phyloP scores from a whole-genome alignment of 2,329 filamentous ascomycete genomes.

The Cytospora leucostoma region DNA sequence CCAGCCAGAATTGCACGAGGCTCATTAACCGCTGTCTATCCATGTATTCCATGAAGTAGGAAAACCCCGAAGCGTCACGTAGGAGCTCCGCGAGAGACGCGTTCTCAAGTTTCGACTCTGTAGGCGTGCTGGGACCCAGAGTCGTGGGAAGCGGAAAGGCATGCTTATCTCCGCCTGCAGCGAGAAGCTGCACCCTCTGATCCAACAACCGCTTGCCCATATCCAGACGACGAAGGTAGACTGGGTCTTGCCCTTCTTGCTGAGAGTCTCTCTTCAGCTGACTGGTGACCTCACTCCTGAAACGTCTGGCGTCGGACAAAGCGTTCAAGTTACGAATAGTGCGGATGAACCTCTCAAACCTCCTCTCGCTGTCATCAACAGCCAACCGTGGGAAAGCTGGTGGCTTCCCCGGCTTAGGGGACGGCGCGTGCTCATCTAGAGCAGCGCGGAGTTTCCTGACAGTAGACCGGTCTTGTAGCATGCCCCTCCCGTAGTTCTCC shows the following conservation, averaged over 20 bases:
- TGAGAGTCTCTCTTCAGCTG: conserved; percentile 85
- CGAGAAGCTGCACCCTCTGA: conserved; percentile 81
- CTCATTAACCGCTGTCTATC: conserved; percentile 85
- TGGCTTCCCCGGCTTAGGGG: conserved; percentile 67
- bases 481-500: conserved; percentile 81
- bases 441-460: conserved; percentile 89
- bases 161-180: conserved; percentile 61
- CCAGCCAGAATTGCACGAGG: conserved; percentile 96
- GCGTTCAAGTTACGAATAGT: conserved; percentile 87
- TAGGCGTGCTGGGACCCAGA: conserved; percentile 35
- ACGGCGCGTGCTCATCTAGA: conserved; percentile 88
- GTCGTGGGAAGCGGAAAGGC: conserved; percentile 33
- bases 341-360: conserved; percentile 92
- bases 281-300: conserved; percentile 88
- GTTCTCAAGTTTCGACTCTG: conserved; percentile 68
- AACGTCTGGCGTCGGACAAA: conserved; percentile 86
- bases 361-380: conserved; percentile 83
- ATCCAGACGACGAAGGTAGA: conserved; percentile 86
- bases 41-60: conserved; percentile 99
- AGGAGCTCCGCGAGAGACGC: conserved; percentile 82
- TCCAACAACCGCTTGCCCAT: conserved; percentile 90
- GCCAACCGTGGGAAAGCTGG: conserved; percentile 75
- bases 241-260: conserved; percentile 76
- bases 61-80: conserved; percentile 84
- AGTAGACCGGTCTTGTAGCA: conserved; percentile 93